Conservation (phyloP, 2,329 filamentous ascomycete species). For the Fusarium citri region DNA sequence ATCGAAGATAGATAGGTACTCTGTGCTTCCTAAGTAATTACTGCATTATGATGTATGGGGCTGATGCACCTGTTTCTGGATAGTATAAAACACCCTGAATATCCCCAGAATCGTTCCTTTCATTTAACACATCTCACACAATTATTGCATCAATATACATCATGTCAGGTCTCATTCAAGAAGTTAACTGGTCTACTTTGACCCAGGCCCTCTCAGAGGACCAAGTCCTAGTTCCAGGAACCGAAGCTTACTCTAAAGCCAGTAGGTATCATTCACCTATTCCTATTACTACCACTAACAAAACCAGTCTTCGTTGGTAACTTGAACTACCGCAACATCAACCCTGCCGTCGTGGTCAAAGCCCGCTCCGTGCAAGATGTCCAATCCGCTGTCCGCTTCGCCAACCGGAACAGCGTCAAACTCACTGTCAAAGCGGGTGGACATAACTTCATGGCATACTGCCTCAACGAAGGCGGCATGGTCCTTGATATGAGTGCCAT, state of each 20-base stretch:
- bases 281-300: rapidly evolving
- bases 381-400: background rate
- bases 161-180: background rate
- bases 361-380: background rate
- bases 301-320: background rate
- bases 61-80: too few relatives aligned
- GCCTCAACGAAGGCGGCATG: conserved; percentile 3
- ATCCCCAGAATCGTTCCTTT: rapidly evolving
- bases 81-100: background rate
- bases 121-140: background rate
- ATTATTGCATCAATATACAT: too few relatives aligned
- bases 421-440: conserved; percentile 7
- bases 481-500: conserved; percentile 11
- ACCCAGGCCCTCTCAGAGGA: background rate
- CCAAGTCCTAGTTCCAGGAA: background rate
- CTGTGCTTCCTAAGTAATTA: too few relatives aligned
- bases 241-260: background rate
- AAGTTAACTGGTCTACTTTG: background rate
- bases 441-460: conserved; percentile 9
- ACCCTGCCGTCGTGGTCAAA: background rate
- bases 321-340: background rate
- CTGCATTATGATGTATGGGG: background rate
- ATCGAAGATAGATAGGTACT: background rate
- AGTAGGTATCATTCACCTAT: rapidly evolving
- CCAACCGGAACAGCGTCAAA: background rate